A percentile compares a stretch with the other conserved stretches of the same genome.
Evolutionary conservation across 208 protist genomes (phyloP).

Genomic region (Trypanosoma melophagium): DNA sequence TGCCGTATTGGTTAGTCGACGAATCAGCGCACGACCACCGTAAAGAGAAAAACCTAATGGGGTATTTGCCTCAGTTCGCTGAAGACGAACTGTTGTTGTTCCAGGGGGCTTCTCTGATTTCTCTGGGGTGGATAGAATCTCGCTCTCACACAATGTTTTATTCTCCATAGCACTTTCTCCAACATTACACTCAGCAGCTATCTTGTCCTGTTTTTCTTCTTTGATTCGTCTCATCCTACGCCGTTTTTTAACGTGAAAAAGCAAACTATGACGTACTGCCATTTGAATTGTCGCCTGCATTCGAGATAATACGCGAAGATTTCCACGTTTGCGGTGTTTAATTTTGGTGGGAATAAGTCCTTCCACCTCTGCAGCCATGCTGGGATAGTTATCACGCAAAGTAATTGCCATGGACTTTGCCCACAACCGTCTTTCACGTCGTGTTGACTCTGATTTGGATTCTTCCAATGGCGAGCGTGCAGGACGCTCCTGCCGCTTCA

Average conservation of each 20-base stretch:
- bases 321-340: constrained; percentile 19
- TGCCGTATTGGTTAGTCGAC: constrained; percentile 9
- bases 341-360: constrained; percentile 23
- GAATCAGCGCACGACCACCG: constrained; percentile 24
- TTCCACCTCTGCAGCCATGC: constrained; percentile 46
- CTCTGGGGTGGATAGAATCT: too few species aligned
- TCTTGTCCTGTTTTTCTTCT: not conserved
- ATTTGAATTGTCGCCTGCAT: constrained; percentile 53
- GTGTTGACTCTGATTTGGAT: constrained; percentile 9
- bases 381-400: constrained; percentile 33
- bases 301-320: constrained; percentile 37
- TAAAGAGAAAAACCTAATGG: constrained; percentile 57
- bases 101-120: too few species aligned
- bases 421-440: constrained; percentile 32
- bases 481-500: constrained; percentile 5
- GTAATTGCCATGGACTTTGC: constrained; percentile 26
- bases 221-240: not conserved
- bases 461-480: constrained; percentile 4
- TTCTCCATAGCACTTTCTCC: not conserved
- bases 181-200: not conserved
- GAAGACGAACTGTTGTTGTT: constrained; percentile 17
- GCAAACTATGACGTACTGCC: constrained; percentile 35
- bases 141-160: too few species aligned
- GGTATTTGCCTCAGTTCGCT: constrained; percentile 14
- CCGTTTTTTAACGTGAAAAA: constrained; percentile 50